Evolutionary conservation across 257 asterid species (phyloP).

Genomic region (Eustoma russellianum): DNA sequence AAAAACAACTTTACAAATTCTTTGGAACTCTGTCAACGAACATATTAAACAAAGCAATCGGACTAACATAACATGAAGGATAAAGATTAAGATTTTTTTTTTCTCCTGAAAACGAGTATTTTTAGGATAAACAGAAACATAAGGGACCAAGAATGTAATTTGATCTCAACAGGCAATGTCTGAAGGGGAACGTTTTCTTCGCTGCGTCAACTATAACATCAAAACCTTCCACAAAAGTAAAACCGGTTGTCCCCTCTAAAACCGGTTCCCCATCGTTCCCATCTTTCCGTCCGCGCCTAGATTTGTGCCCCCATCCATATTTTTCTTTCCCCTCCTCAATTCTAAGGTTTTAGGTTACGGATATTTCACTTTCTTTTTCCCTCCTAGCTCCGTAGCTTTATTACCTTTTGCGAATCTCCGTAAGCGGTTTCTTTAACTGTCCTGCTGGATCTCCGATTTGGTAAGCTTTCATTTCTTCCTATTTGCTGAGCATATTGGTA

Average conservation of each 20-base stretch:
- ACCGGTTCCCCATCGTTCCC: neutral
- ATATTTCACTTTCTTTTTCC: neutral
- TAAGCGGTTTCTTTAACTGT: conserved; percentile 5
- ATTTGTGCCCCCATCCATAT: conserved; percentile 9
- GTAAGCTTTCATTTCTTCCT: conserved; percentile 16
- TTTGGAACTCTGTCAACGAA: too few species aligned
- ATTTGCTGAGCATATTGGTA: neutral
- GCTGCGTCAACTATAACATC: too few species aligned
- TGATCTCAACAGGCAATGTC: too few species aligned
- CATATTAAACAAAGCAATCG: too few species aligned
- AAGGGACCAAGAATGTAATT: too few species aligned
- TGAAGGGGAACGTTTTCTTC: too few species aligned
- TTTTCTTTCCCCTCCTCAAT: neutral
- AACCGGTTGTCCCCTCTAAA: conserved; percentile 1
- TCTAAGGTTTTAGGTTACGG: conserved; percentile 11
- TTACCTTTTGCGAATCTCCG: neutral
- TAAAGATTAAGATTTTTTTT: too few species aligned
- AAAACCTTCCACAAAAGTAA: too few species aligned
- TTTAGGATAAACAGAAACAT: too few species aligned
- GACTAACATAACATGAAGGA: too few species aligned
- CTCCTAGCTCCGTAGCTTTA: neutral
- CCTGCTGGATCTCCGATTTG: conserved; percentile 30
- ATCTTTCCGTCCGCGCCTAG: neutral
- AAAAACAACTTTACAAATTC: too few species aligned
- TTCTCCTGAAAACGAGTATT: too few species aligned